phyloP scores from a whole-genome alignment of 1,139 yeast species.

The Lodderomyces pseudojiufengensis region DNA sequence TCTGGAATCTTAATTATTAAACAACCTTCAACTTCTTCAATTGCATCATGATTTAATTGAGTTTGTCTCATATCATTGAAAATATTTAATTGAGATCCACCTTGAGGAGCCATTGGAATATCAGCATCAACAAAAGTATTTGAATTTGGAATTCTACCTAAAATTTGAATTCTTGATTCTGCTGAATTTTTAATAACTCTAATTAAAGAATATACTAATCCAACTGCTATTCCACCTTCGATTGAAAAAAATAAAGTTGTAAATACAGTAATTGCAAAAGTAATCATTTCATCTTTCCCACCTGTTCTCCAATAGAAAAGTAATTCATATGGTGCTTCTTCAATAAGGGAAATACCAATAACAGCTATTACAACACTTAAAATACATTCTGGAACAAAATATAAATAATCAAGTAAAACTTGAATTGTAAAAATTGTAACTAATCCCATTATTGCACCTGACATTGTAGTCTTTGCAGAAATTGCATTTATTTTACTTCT shows the following conservation, averaged over 20 bases:
- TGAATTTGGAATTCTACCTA: constrained; percentile 79
- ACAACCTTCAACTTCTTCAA: constrained; percentile 82
- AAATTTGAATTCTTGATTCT: constrained; percentile 81
- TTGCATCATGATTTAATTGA: constrained; percentile 34
- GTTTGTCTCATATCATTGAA: constrained; percentile 38
- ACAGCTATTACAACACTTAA: constrained; percentile 77
- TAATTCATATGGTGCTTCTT: constrained; percentile 83
- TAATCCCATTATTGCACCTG: constrained; percentile 78
- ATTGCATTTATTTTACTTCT: constrained; percentile 85
- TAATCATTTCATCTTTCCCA: constrained; percentile 75
- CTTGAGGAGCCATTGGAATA: constrained; percentile 22
- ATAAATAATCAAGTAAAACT: constrained; percentile 60
- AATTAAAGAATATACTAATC: constrained; percentile 74
- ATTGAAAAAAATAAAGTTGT: constrained; percentile 80
- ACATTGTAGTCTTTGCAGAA: constrained; percentile 78
- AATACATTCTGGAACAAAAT: constrained; percentile 76
- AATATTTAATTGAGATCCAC: constrained; percentile 19
- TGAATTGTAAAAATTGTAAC: constrained; percentile 65
- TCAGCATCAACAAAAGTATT: constrained; percentile 78
- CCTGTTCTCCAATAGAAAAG: constrained; percentile 66
- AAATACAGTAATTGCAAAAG: constrained; percentile 67
- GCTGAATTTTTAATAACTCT: constrained; percentile 85
- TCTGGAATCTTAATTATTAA: constrained; percentile 86
- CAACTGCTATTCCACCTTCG: constrained; percentile 86
- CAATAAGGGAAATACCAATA: constrained; percentile 75